Base-by-base conservation (phyloP, 129 eudicot genomes). In the Escallonia herrerae region DNA sequence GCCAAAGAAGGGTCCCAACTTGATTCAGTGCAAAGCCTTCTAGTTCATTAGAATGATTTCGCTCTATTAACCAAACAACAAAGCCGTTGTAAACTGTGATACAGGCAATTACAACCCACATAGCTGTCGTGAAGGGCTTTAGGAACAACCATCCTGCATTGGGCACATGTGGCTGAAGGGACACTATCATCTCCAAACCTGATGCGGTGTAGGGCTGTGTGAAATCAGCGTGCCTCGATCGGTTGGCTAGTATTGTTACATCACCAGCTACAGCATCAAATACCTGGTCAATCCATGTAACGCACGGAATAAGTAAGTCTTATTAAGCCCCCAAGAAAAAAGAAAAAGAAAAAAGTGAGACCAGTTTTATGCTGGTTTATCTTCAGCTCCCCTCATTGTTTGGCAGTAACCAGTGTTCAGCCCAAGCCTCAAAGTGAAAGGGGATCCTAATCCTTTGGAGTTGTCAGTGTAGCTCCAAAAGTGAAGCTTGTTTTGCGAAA, bases 191-290 rank as follows among this genome's bases (percentile, higher is more conserved):
- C 62, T 58, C 76, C 67, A 86, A 15, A 56, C 79, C 83, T 22
- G 80, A 58, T 54, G 82, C 83, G 0, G 79, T 74, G 43, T 79
- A 77, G 5, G 89, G 83, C 38, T 79, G 83, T 4, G 94, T 76
- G 72, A 86, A 86, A 40, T 82, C 94, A 2, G 74, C 86, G 38
- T 69, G 33, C 40, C 68, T 10, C 15, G 66, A 65, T 15, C 94
- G 48, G 13, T 60, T 72, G 0, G 86, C 72, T 38, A 77, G 15
- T 54, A 82, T 78, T 0, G 83, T 67, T 39, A 86, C 72, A 38
- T 80, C 94, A 7, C 94, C 94, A 8, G 73, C 83, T 40, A 77
- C 78, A 13, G 79, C 81, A 80, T 82, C 86, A 64, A 72, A 79
- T 1, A 51, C 43, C 94, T 82, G 76, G 33, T 58, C 39, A 22